Evolutionary conservation across 2,329 filamentous ascomycete species (phyloP), one percentile per base, ranked within the genome.

Genomic region (Dryadomyces sulphureus): DNA sequence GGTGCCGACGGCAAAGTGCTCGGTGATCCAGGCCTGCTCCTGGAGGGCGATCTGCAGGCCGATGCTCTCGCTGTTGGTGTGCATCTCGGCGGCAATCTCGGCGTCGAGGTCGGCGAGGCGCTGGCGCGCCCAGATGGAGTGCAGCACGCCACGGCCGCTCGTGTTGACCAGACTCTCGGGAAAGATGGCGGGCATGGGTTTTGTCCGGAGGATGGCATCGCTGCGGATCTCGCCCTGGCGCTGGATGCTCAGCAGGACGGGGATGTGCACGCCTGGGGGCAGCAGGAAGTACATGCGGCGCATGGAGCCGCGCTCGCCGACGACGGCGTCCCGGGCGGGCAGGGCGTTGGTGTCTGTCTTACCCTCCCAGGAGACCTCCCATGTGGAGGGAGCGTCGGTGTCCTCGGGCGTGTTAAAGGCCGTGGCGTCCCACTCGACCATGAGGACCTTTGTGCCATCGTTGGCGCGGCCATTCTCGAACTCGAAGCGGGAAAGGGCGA

Each of bases 41-140:
- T 86, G 77, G 41, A 85, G 60, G 0, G 82, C 86, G 81, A 94
- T 94, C 58, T 86, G 78, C 47, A 93, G 65, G 2, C 84, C 88
- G 17, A 94, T 76, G 19, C 88, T 84, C 64, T 94, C 88, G 12
- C 74, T 72, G 57, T 93, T 94, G 51, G 70, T 67, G 54, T 72
- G 73, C 57, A 81, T 73, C 65, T 94, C 88, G 7, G 68, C 66
- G 9, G 74, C 76, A 54, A 94, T 90, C 66, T 94, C 88, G 48
- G 70, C 70, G 44, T 87, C 77, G 41, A 94, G 66, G 51, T 84
- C 79, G 27, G 78, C 76, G 20, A 94, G 65, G 38, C 88, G 72
- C 60, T 84, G 81, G 67, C 88, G 88, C 17, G 85, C 89, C 87
- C 89, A 95, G 48, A 90, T 78, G 2, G 86, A 94, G 59, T 94